phyloP scores from a whole-genome alignment of 2,329 filamentous ascomycete genomes.

The Aspergillus proliferans region DNA sequence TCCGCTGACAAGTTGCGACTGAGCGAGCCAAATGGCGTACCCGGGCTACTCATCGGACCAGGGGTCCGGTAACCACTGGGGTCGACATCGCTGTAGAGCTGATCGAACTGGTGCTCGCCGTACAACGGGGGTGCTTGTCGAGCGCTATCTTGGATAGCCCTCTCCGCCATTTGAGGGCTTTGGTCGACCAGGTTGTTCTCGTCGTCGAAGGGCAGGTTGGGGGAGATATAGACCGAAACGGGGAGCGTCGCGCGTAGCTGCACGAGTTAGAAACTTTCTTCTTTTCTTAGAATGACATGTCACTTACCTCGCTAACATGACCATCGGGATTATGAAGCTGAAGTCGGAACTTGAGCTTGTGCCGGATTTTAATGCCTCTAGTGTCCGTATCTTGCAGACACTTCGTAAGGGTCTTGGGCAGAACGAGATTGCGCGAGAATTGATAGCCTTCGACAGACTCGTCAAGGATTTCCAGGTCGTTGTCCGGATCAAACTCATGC shows the following conservation, averaged over 20 bases:
- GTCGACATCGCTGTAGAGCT: slow-evolving; percentile 83
- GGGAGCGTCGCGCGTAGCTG: slow-evolving; percentile 83
- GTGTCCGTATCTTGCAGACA: slow-evolving; percentile 88
- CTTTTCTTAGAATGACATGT: background rate
- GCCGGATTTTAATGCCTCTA: slow-evolving; percentile 82
- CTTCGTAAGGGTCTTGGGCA: slow-evolving; percentile 74
- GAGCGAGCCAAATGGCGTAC: slow-evolving; percentile 67
- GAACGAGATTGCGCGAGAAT: slow-evolving; percentile 54
- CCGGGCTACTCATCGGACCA: slow-evolving; percentile 59
- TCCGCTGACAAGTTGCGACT: slow-evolving; percentile 71
- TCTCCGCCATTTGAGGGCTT: slow-evolving; percentile 45
- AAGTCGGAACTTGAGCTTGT: slow-evolving; percentile 87
- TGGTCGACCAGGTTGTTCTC: slow-evolving; percentile 70
- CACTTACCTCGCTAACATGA: slow-evolving; percentile 74
- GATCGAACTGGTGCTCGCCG: slow-evolving; percentile 81
- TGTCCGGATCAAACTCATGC: slow-evolving; percentile 63
- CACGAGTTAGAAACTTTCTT: background rate
- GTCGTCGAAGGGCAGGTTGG: slow-evolving; percentile 82
- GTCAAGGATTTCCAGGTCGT: slow-evolving; percentile 49
- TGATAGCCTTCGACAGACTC: slow-evolving; percentile 56
- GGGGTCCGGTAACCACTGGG: slow-evolving; percentile 75
- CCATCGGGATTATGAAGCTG: slow-evolving; percentile 92
- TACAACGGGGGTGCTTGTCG: slow-evolving; percentile 83
- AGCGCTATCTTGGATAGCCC: slow-evolving; percentile 50
- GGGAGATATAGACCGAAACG: slow-evolving; percentile 90